Conservation (phyloP, 306 rosid species). For the Ziziphus jujuba region DNA sequence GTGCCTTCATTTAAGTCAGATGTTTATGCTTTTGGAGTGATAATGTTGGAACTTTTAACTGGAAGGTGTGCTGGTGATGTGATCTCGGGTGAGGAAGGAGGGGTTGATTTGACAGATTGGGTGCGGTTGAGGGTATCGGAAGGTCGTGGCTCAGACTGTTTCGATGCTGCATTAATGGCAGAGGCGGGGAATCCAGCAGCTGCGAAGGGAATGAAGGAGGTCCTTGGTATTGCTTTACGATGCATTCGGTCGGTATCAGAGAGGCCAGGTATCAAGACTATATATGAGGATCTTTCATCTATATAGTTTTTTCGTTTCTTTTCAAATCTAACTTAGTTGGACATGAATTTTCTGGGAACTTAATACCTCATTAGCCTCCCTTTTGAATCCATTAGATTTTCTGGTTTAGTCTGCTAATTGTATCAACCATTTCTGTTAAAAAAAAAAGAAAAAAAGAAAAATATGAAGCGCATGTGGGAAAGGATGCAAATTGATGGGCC, state of each 20-base stretch:
- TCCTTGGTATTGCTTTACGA: constrained; percentile 75
- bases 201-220: constrained; percentile 93
- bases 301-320: constrained; percentile 46
- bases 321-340: constrained; percentile 34
- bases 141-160: constrained; percentile 87
- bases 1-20: constrained; percentile 95
- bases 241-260: constrained; percentile 79
- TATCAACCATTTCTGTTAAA: constrained; percentile 38
- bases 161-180: constrained; percentile 59
- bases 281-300: constrained; percentile 95
- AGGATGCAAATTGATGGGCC: constrained; percentile 26
- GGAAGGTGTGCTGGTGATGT: constrained; percentile 99
- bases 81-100: constrained; percentile 77
- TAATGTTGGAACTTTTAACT: constrained; percentile 77
- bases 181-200: constrained; percentile 64
- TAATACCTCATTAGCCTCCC: constrained; percentile 78
- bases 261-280: constrained; percentile 91
- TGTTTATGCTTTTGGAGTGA: constrained; percentile 93
- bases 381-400: constrained; percentile 41
- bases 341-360: constrained; percentile 41
- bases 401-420: constrained; percentile 36
- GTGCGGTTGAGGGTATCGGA: constrained; percentile 71
- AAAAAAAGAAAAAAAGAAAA: constrained; percentile 43
- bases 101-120: constrained; percentile 91
- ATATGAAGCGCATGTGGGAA: too few species aligned